Base-by-base conservation (phyloP, 352 stramenopile genomes). In the Pelagophyceae sp. region DNA sequence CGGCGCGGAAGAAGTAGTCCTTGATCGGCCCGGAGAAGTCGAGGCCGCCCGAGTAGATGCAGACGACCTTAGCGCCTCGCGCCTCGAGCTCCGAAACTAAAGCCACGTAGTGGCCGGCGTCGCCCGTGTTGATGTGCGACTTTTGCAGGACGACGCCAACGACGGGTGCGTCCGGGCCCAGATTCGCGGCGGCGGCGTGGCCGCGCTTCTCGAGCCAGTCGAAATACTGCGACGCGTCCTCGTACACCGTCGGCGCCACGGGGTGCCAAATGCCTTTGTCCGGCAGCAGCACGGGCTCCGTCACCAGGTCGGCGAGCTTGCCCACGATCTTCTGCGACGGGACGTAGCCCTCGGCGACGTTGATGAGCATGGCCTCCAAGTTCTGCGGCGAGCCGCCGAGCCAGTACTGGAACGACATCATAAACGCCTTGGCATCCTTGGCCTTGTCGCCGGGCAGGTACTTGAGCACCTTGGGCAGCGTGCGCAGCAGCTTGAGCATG, bases 381-480 rank as follows among this genome's bases (percentile, higher is more conserved):
- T 93, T 93, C 76, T 93, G 84, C 35, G 88, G 88, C 17, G 88
- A 93, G 65, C 89, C 88, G 75, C 89, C 89, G 69, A 94, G 86
- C 89, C 89, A 94, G 82, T 94, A 94, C 80, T 94, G 89, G 84
- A 94, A 94, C 31, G 87, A 92, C 89, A 94, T 94, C 88, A 94
- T 94, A 77, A 94, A 94, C 51, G 89, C 91, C 63, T 88, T 83
- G 2, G 89, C 89, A 83, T 94, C 89, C 40, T 87, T 86, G 17
- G 89, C 89, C 83, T 94, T 94, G 81, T 94, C 89, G 80, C 81
- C 88, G 0, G 89, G 89, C 33, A 94, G 82, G 82, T 92, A 94
- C 81, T 94, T 94, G 45, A 94, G 81, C 11, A 94, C 89, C 82
- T 94, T 94, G 0, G 89, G 89, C 45, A 94, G 82, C 64, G 89